These are phyloP conservation scores for Lachnellula hyalina DNA, from an alignment of 2,329 filamentous ascomycete species.

Conservation along the genomic window DNA sequence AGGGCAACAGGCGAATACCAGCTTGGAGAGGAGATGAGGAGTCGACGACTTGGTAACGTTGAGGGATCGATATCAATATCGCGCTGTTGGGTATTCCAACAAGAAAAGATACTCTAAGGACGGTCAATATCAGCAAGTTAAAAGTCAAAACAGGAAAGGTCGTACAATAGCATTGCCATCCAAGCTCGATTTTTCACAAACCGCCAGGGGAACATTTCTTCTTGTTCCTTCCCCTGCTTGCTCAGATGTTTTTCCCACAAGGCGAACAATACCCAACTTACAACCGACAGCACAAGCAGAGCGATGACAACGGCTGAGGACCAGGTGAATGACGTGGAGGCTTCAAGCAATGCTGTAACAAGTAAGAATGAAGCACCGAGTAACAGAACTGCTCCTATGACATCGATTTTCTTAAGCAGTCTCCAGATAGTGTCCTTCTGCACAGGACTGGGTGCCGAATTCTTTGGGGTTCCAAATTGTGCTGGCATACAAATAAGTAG, in stretches of 20 bases:
- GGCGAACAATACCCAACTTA: not conserved
- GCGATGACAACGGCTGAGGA: not conserved
- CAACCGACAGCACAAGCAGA: not conserved
- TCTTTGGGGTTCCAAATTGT: not conserved
- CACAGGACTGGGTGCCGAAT: not conserved
- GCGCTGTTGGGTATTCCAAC: not conserved
- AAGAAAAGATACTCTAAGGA: not conserved
- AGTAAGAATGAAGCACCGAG: not conserved
- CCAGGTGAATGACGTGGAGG: not conserved
- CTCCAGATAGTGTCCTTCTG: not conserved
- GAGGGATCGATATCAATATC: not conserved
- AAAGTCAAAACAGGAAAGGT: not conserved
- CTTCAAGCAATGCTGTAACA: not conserved
- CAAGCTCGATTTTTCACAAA: not conserved
- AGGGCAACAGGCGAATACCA: not conserved
- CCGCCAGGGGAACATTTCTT: constrained; percentile 1
- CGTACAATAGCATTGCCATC: constrained; percentile 1
- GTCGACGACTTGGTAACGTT: not conserved
- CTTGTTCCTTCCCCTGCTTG: not conserved
- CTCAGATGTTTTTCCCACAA: not conserved
- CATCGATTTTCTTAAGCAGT: not conserved
- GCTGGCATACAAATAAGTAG: not conserved
- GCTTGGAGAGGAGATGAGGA: not conserved
- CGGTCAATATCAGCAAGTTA: not conserved
- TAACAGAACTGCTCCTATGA: not conserved